Evolutionary conservation across 2,329 filamentous ascomycete species (phyloP).

Genomic region (Colletotrichum gigasporum): DNA sequence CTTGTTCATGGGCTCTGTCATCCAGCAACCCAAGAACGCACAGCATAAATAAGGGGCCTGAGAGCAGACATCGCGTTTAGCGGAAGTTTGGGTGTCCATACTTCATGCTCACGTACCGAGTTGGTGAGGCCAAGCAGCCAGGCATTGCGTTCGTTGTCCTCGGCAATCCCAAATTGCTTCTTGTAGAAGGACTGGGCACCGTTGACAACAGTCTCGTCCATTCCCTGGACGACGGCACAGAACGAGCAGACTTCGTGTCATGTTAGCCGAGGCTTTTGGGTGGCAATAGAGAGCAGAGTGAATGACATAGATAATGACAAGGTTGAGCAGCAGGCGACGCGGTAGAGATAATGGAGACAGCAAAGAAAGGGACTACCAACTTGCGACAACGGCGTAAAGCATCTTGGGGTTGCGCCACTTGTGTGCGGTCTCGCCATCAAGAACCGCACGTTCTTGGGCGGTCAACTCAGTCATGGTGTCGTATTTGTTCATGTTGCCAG

Average conservation of each 20-base stretch:
- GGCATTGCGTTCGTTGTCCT: conserved; percentile 55
- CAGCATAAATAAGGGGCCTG: conserved; percentile 72
- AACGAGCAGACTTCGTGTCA: conserved; percentile 63
- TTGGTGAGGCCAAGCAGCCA: conserved; percentile 73
- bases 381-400: conserved; percentile 72
- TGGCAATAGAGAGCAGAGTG: too few species aligned
- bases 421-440: conserved; percentile 70
- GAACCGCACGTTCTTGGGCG: conserved; percentile 63
- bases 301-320: too few species aligned
- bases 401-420: conserved; percentile 74
- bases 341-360: neutral
- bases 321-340: too few species aligned
- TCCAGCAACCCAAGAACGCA: conserved; percentile 76
- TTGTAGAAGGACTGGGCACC: conserved; percentile 59
- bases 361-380: conserved; percentile 39
- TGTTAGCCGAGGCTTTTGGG: too few species aligned
- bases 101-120: too few species aligned
- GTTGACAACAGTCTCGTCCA: conserved; percentile 73
- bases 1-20: conserved; percentile 77
- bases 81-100: too few species aligned
- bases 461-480: conserved; percentile 62
- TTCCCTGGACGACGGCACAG: conserved; percentile 74
- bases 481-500: conserved; percentile 60
- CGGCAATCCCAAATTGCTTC: conserved; percentile 66
- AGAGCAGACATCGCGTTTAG: too few species aligned